Evolutionary conservation across 768 basidiomycete genomes (phyloP).

Genomic region (Tricholoma hemisulphureum): DNA sequence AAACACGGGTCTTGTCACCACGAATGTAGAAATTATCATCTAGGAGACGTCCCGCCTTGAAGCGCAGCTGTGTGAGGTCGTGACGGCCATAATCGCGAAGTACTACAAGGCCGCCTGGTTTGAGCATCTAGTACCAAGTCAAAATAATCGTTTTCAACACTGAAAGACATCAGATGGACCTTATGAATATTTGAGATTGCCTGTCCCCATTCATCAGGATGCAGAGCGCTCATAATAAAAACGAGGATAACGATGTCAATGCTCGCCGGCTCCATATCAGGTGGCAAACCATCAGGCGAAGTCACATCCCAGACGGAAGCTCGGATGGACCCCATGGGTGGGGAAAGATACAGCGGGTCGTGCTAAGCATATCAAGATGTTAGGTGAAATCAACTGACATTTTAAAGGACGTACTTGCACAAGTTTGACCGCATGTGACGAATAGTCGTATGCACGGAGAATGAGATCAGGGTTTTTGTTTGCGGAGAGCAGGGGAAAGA

Average conservation of each 20-base stretch:
- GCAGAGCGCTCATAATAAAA: conserved; percentile 90
- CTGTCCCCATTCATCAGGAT: conserved; percentile 86
- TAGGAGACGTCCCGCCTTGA: conserved; percentile 83
- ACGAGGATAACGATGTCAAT: conserved; percentile 91
- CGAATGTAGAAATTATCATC: conserved; percentile 95
- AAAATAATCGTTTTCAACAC: background rate
- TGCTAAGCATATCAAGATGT: conserved; percentile 40
- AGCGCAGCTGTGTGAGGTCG: conserved; percentile 92
- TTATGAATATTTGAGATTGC: conserved; percentile 80
- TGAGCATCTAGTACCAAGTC: conserved; percentile 65
- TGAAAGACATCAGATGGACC: conserved; percentile 39
- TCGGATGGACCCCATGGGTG: conserved; percentile 67
- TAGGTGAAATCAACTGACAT: background rate
- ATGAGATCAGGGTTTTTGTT: conserved; percentile 79
- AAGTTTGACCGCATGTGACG: conserved; percentile 81
- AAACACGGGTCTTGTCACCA: conserved; percentile 96
- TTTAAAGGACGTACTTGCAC: conserved; percentile 60
- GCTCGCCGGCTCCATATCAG: conserved; percentile 58
- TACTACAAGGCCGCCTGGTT: conserved; percentile 81
- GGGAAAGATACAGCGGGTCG: conserved; percentile 65
- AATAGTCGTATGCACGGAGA: conserved; percentile 88
- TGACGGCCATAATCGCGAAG: conserved; percentile 94
- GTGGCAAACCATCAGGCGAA: conserved; percentile 57
- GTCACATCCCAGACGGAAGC: conserved; percentile 93
- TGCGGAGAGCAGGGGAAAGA: conserved; percentile 81